phyloP scores from a whole-genome alignment of 2,329 filamentous ascomycete genomes.

The Cladobotryum mycophilum region DNA sequence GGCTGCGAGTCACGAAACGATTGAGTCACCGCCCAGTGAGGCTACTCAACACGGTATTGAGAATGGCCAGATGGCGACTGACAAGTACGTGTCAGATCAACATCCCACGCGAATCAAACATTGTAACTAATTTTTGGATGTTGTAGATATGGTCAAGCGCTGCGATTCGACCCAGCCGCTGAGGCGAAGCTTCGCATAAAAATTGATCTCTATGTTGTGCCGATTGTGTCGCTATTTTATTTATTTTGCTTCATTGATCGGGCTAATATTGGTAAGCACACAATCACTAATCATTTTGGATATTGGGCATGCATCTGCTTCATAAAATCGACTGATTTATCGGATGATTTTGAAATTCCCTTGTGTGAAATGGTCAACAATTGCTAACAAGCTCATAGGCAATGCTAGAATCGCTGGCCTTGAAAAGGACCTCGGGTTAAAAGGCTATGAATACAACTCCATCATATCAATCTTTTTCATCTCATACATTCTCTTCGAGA shows the following conservation, averaged over 20 bases:
- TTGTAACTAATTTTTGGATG: not conserved
- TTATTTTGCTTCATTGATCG: conserved; percentile 70
- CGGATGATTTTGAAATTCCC: not conserved
- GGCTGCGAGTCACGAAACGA: no score
- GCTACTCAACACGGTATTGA: no score
- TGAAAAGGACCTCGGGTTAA: conserved; percentile 53
- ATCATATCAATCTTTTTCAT: conserved; percentile 66
- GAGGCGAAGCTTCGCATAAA: conserved; percentile 55
- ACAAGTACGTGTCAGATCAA: no score
- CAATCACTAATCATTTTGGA: no score
- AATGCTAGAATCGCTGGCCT: conserved; percentile 63
- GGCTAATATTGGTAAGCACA: conserved; percentile 59
- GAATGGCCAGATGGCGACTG: not conserved
- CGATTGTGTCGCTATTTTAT: conserved; percentile 60
- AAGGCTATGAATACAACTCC: conserved; percentile 61
- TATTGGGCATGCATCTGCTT: not conserved
- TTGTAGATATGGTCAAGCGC: conserved; percentile 40
- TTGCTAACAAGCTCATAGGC: conserved; percentile 33
- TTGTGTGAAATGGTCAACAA: no score
- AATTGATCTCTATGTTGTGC: conserved; percentile 59
- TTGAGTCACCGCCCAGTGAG: no score
- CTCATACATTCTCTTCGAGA: conserved; percentile 66
- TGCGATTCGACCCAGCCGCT: conserved; percentile 49
- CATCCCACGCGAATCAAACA: not conserved
- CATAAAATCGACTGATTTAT: not conserved